Percentiles rank a stretch among this genome's conserved stretches.
Conservation (phyloP, 2,329 filamentous ascomycete species). For the Acephala macrosclerotiorum region DNA sequence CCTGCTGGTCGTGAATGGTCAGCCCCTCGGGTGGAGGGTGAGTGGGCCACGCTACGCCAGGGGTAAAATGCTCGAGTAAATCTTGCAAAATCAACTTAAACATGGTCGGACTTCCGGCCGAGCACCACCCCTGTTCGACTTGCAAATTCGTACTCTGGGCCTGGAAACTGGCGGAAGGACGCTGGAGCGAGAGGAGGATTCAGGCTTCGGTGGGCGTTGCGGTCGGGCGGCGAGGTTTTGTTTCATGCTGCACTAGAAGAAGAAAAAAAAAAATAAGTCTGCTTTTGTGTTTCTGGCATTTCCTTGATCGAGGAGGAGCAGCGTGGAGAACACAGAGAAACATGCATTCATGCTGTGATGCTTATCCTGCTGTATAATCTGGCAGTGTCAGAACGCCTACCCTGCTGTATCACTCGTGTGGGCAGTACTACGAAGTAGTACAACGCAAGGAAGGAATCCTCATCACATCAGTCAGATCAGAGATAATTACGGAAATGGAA, state of each 20-base stretch:
- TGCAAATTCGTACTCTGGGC: not conserved
- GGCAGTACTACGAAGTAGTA: not conserved
- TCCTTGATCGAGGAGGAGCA: not conserved
- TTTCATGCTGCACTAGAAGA: not conserved
- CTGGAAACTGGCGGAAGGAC: not conserved
- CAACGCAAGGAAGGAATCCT: not conserved
- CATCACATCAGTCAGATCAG: not conserved
- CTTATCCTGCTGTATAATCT: not conserved
- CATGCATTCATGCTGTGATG: not conserved
- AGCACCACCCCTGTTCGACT: not conserved
- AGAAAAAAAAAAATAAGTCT: not conserved
- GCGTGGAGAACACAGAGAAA: not conserved
- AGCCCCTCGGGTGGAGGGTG: conserved; percentile 1
- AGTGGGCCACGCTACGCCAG: conserved; percentile 16
- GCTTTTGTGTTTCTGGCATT: not conserved
- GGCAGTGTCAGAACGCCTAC: conserved; percentile 1
- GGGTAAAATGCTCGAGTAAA: conserved; percentile 14
- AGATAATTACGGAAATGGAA: not conserved
- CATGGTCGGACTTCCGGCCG: conserved; percentile 9
- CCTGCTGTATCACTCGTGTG: not conserved
- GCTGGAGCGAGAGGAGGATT: not conserved
- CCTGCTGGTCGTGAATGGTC: conserved; percentile 26
- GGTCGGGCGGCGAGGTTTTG: not conserved
- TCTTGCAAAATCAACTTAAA: conserved; percentile 7
- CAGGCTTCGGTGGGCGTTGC: conserved; percentile 9